Evolutionary conservation across 495 filamentous ascomycete genomes (phyloP).

Genomic region (Talaromyces liani): DNA sequence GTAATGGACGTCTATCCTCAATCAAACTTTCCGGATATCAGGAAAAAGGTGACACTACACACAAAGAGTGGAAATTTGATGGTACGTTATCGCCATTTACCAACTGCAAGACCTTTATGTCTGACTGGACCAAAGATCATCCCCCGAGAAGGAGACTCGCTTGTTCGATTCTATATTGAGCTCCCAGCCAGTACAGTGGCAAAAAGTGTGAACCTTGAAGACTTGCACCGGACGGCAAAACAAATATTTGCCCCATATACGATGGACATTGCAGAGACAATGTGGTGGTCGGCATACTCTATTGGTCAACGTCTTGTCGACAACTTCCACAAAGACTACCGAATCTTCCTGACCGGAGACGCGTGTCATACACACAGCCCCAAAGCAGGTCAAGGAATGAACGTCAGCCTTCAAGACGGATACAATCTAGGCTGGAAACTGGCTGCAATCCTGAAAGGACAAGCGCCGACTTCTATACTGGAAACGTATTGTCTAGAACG

Average conservation of each 20-base stretch:
- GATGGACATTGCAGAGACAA: constrained; percentile 37
- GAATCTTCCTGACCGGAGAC: constrained; percentile 59
- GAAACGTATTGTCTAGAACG: constrained; percentile 65
- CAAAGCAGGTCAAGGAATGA: constrained; percentile 74
- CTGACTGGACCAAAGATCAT: constrained; percentile 48
- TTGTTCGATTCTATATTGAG: constrained; percentile 63
- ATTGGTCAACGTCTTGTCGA: constrained; percentile 69
- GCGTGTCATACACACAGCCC: constrained; percentile 49
- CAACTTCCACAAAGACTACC: constrained; percentile 48
- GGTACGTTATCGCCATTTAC: constrained; percentile 31
- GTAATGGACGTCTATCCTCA: constrained; percentile 58
- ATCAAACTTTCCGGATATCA: constrained; percentile 63
- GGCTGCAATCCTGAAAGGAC: constrained; percentile 47
- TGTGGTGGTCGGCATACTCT: constrained; percentile 58
- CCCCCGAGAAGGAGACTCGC: constrained; percentile 62
- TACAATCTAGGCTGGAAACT: constrained; percentile 77
- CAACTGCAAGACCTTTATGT: neutral
- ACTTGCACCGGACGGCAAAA: constrained; percentile 51
- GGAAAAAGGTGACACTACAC: constrained; percentile 59
- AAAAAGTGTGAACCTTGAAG: constrained; percentile 49
- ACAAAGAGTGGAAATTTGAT: constrained; percentile 48
- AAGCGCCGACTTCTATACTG: constrained; percentile 46
- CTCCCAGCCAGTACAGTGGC: constrained; percentile 37
- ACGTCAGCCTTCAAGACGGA: constrained; percentile 55
- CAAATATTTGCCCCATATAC: constrained; percentile 55